Base-by-base conservation (phyloP, 2,329 filamentous ascomycete genomes). In the Leptographium flavum region DNA sequence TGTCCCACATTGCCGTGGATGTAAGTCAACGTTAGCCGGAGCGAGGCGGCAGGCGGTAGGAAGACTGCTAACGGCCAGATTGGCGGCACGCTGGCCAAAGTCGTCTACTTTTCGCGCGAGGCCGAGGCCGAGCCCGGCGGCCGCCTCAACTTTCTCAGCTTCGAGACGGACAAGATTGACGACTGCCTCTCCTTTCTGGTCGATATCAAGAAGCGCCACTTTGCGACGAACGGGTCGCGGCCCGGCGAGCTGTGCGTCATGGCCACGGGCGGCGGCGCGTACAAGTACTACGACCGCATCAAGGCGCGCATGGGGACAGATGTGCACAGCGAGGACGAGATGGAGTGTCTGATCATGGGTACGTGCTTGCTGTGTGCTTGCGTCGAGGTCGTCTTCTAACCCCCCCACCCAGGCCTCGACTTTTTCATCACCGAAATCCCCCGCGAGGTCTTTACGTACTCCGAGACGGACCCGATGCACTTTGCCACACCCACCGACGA, bases 351-450 rank as follows among this genome's bases (percentile, higher is more conserved):
- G 47, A 98, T 98, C 52, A 92, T 92, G 57, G 87, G 85, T 87
- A 62, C 52, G 69, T 53, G n/a, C 11, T 23, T 25, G 8, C 8
- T n/a, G 27, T 39, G 44, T 37, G 25, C n/a, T 19, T 32, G 19
- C 27, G n/a, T 30, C 21, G 27, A 6, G 15, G 15, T 31, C 11
- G 14, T 9, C 25, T 42, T 7, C 46, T 28, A 17, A 43, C 38
- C 1, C 8, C n/a, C 31, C 3, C 31, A 11, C 13, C 21, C 55
- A 87, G 87, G 90, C 13, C 79, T 98, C 37, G 92, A 98, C 61
- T 98, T 96, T 67, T 96, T 98, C 70, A 96, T 96, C 58, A 94
- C 87, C 52, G 88, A 96, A 60, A 96, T 98, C 48, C 92, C 92
- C 19, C 79, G 83, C 54, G 92, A 98, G 64, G 90, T 98, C 45